Conservation (phyloP, 2,329 filamentous ascomycete species). For the Xylogone sp. region DNA sequence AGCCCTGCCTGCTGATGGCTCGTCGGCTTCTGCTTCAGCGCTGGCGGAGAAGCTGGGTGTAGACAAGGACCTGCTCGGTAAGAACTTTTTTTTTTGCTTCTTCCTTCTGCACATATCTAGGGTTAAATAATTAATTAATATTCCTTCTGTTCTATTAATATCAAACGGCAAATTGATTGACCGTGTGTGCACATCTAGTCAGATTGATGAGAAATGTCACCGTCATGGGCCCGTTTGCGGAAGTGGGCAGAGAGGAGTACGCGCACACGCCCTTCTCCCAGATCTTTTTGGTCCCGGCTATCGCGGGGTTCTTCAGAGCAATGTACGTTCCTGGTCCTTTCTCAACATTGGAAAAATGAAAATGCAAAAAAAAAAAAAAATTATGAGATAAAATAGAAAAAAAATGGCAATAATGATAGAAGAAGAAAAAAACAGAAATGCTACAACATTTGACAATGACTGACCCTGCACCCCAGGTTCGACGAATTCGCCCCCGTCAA, state of each 20-base stretch:
- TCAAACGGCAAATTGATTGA: too few species aligned
- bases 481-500: slow-evolving; percentile 17
- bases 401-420: too few species aligned
- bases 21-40: slow-evolving; percentile 9
- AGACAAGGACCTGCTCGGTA: slow-evolving; percentile 20
- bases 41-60: slow-evolving; percentile 17
- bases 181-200: too few species aligned
- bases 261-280: slow-evolving; percentile 18
- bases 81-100: too few species aligned
- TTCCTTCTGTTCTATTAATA: too few species aligned
- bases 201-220: slow-evolving; percentile 18
- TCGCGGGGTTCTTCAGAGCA: not conserved
- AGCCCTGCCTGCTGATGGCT: slow-evolving; percentile 14
- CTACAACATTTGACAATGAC: too few species aligned
- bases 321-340: not conserved
- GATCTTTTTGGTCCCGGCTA: slow-evolving; percentile 12
- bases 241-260: slow-evolving; percentile 16
- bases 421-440: too few species aligned
- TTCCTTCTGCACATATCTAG: too few species aligned
- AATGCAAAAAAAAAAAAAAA: too few species aligned
- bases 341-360: too few species aligned
- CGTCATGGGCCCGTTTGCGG: slow-evolving; percentile 14
- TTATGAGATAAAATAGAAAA: too few species aligned
- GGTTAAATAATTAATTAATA: too few species aligned
- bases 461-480: slow-evolving; percentile 8